Base-by-base conservation (phyloP, 352 stramenopile species). In the Stramenopiles sp. region DNA sequence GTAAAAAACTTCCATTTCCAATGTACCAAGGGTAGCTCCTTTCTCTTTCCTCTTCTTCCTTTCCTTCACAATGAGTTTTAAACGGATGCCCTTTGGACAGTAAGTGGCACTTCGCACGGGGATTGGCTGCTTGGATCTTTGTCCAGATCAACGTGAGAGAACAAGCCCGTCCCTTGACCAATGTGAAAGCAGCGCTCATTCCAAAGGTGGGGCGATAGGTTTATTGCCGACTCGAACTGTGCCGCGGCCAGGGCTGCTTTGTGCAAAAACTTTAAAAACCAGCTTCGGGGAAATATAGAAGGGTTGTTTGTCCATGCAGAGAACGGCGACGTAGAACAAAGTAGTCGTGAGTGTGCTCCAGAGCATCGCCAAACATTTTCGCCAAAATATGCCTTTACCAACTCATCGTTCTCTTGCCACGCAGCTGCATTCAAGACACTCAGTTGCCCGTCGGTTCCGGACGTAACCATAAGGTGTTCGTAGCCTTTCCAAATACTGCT, bases 131-230 rank as follows among this genome's bases (percentile, higher is more conserved):
- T 2, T 35, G 35, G 2, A 6, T 71, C 35, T 6, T 71, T 71
- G 2, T 71, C 53, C 53, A 71, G 35, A 6, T 71, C 53, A 71
- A 71, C 53, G 35, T 71, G 53, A 71, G 53, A 35, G 12, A 71
- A 71, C 6, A 71, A 6, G 35, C 53, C 53, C 35, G 4, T 71
- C 6, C 53, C 53, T 71, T 71, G 53, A 71, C 31, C 53, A 6
- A 71, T 6, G 33, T 35, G 33, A 31, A 31, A 71, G 12, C 53
- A 71, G 33, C 6, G 53, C 12, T 31, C 53, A 2, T 2, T 6
- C 53, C 53, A 71, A 35, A 71, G 2, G 35, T 71, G 53, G 4
- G 53, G 53, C 6, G 53, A 71, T 35, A 71, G 53, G 53, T 71
- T 71, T 2, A 71, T 71, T 71, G 53, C 33, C 4, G 31, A 35